Base-by-base conservation (phyloP, 108 stramenopile species). In the Parmales sp. region DNA sequence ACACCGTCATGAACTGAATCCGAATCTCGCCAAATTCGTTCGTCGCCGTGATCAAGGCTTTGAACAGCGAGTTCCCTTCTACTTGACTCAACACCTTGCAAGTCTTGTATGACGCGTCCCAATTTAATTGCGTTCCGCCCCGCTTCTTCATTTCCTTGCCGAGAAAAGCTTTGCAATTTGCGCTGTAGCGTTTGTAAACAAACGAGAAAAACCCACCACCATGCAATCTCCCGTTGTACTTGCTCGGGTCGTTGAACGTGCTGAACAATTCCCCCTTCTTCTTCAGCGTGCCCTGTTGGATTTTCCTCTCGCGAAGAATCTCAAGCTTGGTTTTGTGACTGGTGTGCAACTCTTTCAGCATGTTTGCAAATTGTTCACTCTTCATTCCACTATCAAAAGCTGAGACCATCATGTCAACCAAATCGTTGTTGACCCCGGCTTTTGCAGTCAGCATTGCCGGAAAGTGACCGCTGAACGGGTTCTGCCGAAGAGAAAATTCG, bases 31-130 rank as follows among this genome's bases (percentile, higher is more conserved):
- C 71, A 25, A 45, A 5, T 13, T 72, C 2, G 64, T 76, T 76
- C 31, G 64, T 25, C 18, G 29, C 72, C 23, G 72, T 76, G 16
- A 76, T 43, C 16, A 76, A 37, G 4, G 51, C 68, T 22, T 68
- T 39, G 31, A 76, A 76, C 8, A 76, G 39, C 18, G 46, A 36
- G 29, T 41, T 66, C 1, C 63, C 71, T 37, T 36, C 9, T 19
- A 13, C 7, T 8, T 37, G 31, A 19, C 13, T 19, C 13, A 70
- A 38, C 31, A 50, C 49, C 45, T 76, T 76, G 1, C 26, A 49
- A 5, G 43, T 63, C 37, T 76, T 76, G 60, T 76, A 76, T 2
- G 71, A 72, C 0, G 37, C 75, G 45, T 76, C 75, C 66, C 71
- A 64, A 23, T 7, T 8, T 8, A 76, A 39, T 5, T 49, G 39